Evolutionary conservation across 768 basidiomycete genomes (phyloP).

Genomic region (Coprinopsis sp.): DNA sequence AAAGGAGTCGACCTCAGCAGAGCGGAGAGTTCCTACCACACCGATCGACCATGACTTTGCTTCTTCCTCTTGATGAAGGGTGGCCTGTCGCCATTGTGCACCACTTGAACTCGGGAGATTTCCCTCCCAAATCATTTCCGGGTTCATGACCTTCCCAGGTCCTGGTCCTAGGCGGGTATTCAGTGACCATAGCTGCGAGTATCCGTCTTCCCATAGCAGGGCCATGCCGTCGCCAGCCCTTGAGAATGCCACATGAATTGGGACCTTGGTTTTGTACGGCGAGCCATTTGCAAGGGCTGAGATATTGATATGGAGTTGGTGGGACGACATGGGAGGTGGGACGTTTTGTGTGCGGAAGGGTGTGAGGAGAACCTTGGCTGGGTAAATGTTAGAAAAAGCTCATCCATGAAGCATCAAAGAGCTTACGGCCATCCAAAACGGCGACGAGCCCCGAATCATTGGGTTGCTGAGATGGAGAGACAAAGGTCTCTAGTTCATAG

Average conservation of each 20-base stretch:
- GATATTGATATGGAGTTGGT: conserved; percentile 28
- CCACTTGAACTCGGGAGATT: conserved; percentile 14
- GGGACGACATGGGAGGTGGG: conserved; percentile 96
- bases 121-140: conserved; percentile 35
- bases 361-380: conserved; percentile 77
- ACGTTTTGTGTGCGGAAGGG: conserved; percentile 92
- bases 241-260: conserved; percentile 66
- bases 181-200: conserved; percentile 65
- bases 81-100: conserved; percentile 31
- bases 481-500: conserved; percentile 77
- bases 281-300: not conserved
- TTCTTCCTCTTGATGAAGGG: conserved; percentile 12
- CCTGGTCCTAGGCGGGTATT: conserved; percentile 58
- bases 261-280: conserved; percentile 30
- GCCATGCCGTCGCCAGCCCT: conserved; percentile 52
- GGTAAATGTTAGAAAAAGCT: not conserved
- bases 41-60: conserved; percentile 22
- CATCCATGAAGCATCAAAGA: not conserved
- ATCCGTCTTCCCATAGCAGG: conserved; percentile 66
- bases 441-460: conserved; percentile 80
- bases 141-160: conserved; percentile 56
- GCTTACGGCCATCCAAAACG: conserved; percentile 84
- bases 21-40: conserved; percentile 35
- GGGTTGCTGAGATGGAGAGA: conserved; percentile 55
- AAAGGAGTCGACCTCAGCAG: conserved; percentile 27